These are phyloP conservation scores for Amoebophrya sp. DNA, from an alignment of 169 alveolate species.

Conservation along the genomic window DNA sequence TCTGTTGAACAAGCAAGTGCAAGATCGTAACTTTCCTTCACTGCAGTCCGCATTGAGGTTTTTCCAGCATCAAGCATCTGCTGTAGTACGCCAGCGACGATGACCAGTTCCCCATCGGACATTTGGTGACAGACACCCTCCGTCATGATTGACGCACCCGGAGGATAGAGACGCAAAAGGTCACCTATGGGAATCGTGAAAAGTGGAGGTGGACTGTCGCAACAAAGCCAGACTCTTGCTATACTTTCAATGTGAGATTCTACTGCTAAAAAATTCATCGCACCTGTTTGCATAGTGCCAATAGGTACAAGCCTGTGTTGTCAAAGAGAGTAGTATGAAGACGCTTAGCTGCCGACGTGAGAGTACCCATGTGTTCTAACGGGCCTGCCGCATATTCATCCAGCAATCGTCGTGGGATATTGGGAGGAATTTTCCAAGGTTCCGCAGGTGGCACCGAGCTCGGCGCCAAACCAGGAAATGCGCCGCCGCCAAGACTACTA, in stretches of 20 bases:
- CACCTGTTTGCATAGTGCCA: no score
- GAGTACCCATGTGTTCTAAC: not conserved
- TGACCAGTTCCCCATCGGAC: not conserved
- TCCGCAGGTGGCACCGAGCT: not conserved
- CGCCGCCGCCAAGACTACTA: no score
- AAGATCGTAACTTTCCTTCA: not conserved
- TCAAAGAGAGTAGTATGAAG: no score
- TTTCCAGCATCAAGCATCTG: not conserved
- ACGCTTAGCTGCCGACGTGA: no score
- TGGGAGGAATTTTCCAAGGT: not conserved
- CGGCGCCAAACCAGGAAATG: not conserved
- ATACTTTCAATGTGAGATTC: no score
- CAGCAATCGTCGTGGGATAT: not conserved
- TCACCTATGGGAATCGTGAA: no score
- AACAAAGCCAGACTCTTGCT: no score
- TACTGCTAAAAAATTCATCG: no score
- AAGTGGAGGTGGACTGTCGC: no score
- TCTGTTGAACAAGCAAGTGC: no score
- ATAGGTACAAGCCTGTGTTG: no score
- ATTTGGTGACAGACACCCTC: not conserved
- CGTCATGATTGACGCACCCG: not conserved
- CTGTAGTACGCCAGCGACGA: not conserved
- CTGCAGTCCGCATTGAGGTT: not conserved
- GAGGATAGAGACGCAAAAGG: not conserved
- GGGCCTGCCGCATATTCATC: not conserved